Evolutionary conservation across 1,284 basidiomycete genomes (phyloP).

Genomic region (Marasmius fiardii): DNA sequence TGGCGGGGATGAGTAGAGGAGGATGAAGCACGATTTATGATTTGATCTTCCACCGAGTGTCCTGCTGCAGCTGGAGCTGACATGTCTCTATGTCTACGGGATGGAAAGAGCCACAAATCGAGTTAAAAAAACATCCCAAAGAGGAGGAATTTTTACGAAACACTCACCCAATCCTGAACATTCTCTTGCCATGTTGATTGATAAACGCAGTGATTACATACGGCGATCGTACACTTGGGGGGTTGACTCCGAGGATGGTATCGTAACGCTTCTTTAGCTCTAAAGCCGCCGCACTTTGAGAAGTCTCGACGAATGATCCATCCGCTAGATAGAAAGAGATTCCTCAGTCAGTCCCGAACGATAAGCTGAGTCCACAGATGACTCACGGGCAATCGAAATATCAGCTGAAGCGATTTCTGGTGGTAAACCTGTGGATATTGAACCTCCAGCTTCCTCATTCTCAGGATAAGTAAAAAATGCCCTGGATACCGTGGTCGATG

Average conservation of each 20-base stretch:
- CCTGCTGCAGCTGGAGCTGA: constrained; percentile 34
- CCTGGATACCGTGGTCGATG: constrained; percentile 22
- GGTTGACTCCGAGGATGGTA: constrained; percentile 59
- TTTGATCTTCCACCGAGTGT: constrained; percentile 12
- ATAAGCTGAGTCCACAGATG: not conserved
- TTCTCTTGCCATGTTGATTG: constrained; percentile 72
- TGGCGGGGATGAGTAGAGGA: constrained; percentile 3
- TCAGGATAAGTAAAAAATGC: constrained; percentile 35
- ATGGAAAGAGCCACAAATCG: constrained; percentile 5
- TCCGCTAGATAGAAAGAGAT: constrained; percentile 40
- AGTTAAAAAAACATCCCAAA: too few relatives aligned
- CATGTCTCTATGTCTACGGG: constrained; percentile 44
- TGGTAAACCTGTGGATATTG: not conserved
- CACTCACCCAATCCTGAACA: constrained; percentile 75
- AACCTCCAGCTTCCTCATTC: not conserved
- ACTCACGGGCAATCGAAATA: constrained; percentile 1
- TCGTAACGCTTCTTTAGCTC: constrained; percentile 75
- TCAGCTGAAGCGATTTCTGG: constrained; percentile 2
- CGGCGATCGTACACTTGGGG: constrained; percentile 64
- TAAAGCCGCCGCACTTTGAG: constrained; percentile 66
- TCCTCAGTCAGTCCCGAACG: not conserved
- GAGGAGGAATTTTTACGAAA: too few relatives aligned
- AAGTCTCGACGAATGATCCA: constrained; percentile 73
- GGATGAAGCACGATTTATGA: not conserved
- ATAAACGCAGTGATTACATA: constrained; percentile 75